phyloP scores from a whole-genome alignment of 2,329 filamentous ascomycete genomes.

The Venturia carpophila region DNA sequence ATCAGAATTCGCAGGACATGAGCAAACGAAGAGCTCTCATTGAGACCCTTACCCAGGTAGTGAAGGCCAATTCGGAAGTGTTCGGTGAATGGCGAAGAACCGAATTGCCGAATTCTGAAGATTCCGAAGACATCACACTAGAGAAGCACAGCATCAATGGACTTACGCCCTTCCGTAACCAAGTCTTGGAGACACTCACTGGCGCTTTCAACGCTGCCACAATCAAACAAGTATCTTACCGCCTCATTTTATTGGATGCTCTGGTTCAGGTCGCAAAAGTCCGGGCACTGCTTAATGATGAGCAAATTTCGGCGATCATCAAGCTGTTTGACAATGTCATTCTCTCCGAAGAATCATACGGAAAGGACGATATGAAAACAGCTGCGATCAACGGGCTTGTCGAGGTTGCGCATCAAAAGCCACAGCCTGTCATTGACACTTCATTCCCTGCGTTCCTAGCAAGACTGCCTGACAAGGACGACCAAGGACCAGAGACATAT shows the following conservation, averaged over 20 bases:
- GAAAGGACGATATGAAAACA: slow-evolving; percentile 50
- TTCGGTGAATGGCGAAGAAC: slow-evolving; percentile 49
- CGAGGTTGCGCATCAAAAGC: slow-evolving; percentile 54
- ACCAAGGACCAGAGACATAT: slow-evolving; percentile 41
- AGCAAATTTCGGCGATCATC: slow-evolving; percentile 43
- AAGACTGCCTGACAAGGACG: slow-evolving; percentile 50
- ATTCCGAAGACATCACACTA: slow-evolving; percentile 31
- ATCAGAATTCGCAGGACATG: slow-evolving; percentile 53
- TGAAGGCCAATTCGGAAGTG: slow-evolving; percentile 49
- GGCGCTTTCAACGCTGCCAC: slow-evolving; percentile 38
- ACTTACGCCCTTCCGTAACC: slow-evolving; percentile 33
- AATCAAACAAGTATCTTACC: slow-evolving; percentile 43
- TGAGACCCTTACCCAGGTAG: slow-evolving; percentile 51
- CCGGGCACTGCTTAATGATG: slow-evolving; percentile 35
- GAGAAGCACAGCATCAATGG: slow-evolving; percentile 27
- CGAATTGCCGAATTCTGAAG: slow-evolving; percentile 20
- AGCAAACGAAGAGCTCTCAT: slow-evolving; percentile 55
- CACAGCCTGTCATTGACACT: slow-evolving; percentile 54
- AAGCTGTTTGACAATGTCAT: slow-evolving; percentile 55
- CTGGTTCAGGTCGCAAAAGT: slow-evolving; percentile 37
- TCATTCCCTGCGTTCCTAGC: slow-evolving; percentile 60
- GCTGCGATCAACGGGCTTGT: slow-evolving; percentile 52
- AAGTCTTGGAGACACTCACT: slow-evolving; percentile 36
- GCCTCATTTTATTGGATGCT: slow-evolving; percentile 38
- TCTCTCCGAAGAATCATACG: slow-evolving; percentile 49